Percentiles rank a stretch among this genome's conserved stretches.
Evolutionary conservation across 2,329 filamentous ascomycete genomes (phyloP).

Genomic region (Alternaria longipes): DNA sequence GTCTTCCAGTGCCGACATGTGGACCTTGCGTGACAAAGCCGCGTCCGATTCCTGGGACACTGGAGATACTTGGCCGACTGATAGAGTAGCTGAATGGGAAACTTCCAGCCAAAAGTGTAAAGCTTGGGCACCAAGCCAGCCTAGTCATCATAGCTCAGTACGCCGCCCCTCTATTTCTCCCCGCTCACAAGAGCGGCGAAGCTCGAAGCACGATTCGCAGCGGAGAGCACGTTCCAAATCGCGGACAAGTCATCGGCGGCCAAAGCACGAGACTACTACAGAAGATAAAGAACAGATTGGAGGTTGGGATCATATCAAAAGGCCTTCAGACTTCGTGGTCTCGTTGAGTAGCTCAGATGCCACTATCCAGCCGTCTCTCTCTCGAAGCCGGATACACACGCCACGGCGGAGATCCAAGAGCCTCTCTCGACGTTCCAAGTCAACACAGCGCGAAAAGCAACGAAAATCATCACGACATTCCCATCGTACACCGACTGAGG

Average conservation of each 20-base stretch:
- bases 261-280: constrained; percentile 6
- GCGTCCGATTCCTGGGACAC: constrained; percentile 31
- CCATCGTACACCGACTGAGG: background rate
- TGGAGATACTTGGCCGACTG: constrained; percentile 25
- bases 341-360: constrained; percentile 22
- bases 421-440: constrained; percentile 4
- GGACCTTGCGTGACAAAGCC: constrained; percentile 22
- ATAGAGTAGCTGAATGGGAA: constrained; percentile 4
- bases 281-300: constrained; percentile 20
- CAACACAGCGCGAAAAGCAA: background rate
- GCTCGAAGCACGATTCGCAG: background rate
- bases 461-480: constrained; percentile 7
- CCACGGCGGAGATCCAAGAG: constrained; percentile 6
- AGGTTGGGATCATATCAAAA: constrained; percentile 13
- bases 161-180: background rate
- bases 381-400: constrained; percentile 12
- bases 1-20: constrained; percentile 17
- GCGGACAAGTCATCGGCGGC: background rate
- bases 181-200: background rate
- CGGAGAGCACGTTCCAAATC: constrained; percentile 11
- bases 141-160: background rate
- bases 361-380: constrained; percentile 20
- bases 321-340: constrained; percentile 14
- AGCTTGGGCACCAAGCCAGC: constrained; percentile 1
- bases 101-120: constrained; percentile 2